Evolutionary conservation across 768 basidiomycete species (phyloP).

Genomic region (Crepidotus variabilis): DNA sequence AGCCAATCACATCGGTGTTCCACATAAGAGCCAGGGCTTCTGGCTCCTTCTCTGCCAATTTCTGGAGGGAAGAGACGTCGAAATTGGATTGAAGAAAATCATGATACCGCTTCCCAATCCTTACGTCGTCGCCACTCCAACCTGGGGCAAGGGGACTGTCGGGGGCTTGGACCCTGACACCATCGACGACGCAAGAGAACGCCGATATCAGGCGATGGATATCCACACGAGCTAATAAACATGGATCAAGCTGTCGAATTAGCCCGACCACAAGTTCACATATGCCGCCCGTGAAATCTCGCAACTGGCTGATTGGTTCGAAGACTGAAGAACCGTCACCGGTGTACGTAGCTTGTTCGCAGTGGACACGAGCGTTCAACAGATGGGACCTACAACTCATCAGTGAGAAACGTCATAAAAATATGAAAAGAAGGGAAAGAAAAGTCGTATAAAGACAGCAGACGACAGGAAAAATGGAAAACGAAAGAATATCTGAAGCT

Average conservation of each 20-base stretch:
- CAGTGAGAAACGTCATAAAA: too few relatives aligned
- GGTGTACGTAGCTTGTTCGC: neutral
- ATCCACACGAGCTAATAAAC: neutral
- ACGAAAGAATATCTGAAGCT: neutral
- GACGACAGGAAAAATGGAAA: neutral
- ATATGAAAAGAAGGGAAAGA: too few relatives aligned
- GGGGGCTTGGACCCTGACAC: neutral
- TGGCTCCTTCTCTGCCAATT: neutral
- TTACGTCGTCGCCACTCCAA: conserved; percentile 1
- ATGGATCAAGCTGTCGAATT: neutral
- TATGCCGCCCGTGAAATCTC: neutral
- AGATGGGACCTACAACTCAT: neutral
- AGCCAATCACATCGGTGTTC: neutral
- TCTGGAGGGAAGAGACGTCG: neutral
- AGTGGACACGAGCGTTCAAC: neutral
- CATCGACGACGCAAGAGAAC: neutral
- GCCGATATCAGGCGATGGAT: neutral
- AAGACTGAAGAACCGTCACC: neutral
- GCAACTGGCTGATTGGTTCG: neutral
- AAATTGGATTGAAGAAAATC: neutral
- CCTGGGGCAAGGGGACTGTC: neutral
- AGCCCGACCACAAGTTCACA: neutral
- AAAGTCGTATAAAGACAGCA: too few relatives aligned
- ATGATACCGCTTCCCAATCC: neutral
- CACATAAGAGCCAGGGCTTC: neutral